phyloP scores from a whole-genome alignment of 2,329 filamentous ascomycete species.

The Immersiporthe knoxdaviesiana region DNA sequence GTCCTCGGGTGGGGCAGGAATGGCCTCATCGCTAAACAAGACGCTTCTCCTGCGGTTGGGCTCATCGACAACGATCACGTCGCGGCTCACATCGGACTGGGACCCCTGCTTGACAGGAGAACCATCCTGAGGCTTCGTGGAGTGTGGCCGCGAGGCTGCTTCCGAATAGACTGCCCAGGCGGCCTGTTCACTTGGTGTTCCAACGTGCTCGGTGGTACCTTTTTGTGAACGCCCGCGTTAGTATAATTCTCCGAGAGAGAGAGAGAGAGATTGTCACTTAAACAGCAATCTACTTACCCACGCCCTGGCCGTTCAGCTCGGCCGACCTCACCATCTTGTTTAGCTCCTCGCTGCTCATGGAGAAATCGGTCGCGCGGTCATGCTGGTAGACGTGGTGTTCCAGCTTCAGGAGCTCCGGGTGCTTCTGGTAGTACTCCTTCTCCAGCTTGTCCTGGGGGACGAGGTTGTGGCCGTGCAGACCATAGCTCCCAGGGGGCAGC shows the following conservation, averaged over 20 bases:
- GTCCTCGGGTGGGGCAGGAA: slow-evolving; percentile 51
- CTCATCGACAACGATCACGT: slow-evolving; percentile 79
- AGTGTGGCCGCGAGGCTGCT: slow-evolving; percentile 67
- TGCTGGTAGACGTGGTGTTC: slow-evolving; percentile 64
- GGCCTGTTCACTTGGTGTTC: slow-evolving; percentile 88
- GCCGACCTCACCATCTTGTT: slow-evolving; percentile 86
- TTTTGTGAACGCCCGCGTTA: too few species aligned
- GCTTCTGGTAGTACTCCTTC: slow-evolving; percentile 89
- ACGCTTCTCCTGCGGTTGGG: slow-evolving; percentile 51
- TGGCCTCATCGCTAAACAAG: slow-evolving; percentile 46
- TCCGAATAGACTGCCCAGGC: slow-evolving; percentile 87
- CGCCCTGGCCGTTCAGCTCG: slow-evolving; percentile 54
- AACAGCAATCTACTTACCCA: slow-evolving; percentile 50
- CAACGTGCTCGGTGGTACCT: slow-evolving; percentile 67
- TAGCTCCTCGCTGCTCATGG: slow-evolving; percentile 85
- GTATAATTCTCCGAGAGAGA: too few species aligned
- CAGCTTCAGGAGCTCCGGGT: slow-evolving; percentile 79
- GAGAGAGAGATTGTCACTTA: slow-evolving; percentile 11
- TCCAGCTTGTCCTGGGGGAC: slow-evolving; percentile 80
- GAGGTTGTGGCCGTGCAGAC: slow-evolving; percentile 85
- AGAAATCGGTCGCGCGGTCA: slow-evolving; percentile 70
- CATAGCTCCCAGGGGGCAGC: slow-evolving; percentile 85
- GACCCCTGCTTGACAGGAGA: slow-evolving; percentile 38
- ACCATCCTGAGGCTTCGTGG: slow-evolving; percentile 42
- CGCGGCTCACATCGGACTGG: slow-evolving; percentile 47